These are phyloP conservation scores for Metschnikowia amazonensis DNA, from an alignment of 805 yeast genomes.

Conservation along the genomic window DNA sequence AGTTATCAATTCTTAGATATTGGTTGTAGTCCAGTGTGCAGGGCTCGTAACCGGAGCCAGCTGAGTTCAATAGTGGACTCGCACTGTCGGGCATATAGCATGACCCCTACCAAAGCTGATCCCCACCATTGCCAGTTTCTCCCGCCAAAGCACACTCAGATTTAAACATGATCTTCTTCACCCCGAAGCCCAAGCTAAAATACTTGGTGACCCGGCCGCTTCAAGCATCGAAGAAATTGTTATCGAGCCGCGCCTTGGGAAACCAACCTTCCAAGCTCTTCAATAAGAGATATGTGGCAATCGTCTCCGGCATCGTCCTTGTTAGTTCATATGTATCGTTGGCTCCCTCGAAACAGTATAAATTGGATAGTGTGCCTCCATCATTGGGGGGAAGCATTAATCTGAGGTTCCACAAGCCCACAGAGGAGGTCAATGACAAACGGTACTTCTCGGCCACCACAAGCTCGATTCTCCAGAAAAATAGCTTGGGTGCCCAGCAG, in stretches of 20 bases:
- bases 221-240: slow-evolving; percentile 11
- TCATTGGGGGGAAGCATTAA: slow-evolving; percentile 12
- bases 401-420: slow-evolving; percentile 11
- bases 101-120: neutral
- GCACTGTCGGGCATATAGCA: slow-evolving; percentile 2
- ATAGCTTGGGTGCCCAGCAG: slow-evolving; percentile 41
- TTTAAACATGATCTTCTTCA: slow-evolving; percentile 13
- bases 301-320: slow-evolving; percentile 40
- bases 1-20: no score
- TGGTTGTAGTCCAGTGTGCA: no score
- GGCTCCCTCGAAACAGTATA: slow-evolving; percentile 38
- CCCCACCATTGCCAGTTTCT: neutral
- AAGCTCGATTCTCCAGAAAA: slow-evolving; percentile 40
- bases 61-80: neutral
- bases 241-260: slow-evolving; percentile 8
- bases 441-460: slow-evolving; percentile 39
- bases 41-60: no score
- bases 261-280: slow-evolving; percentile 13
- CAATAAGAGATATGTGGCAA: slow-evolving; percentile 34
- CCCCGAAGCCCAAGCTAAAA: slow-evolving; percentile 14
- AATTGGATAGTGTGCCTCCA: slow-evolving; percentile 37
- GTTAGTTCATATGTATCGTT: slow-evolving; percentile 41
- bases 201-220: slow-evolving; percentile 18
- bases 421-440: slow-evolving; percentile 15
- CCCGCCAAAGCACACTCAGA: neutral